Base-by-base conservation (phyloP, 345 rosid species). In the Noccaea caerulescens region DNA sequence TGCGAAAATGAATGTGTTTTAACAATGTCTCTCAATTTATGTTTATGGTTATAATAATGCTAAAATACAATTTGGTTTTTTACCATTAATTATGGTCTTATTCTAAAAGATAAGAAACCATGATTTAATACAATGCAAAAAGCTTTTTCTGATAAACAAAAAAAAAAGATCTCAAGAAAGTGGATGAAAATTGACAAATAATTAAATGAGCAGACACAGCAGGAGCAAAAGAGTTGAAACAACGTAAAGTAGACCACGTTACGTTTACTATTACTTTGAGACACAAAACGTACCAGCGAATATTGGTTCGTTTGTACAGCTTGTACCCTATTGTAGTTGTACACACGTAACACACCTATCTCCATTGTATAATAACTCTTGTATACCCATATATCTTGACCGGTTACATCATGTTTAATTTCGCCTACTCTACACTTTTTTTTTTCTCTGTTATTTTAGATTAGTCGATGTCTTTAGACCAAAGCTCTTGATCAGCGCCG, bases 221-320 rank as follows among this genome's bases (percentile, higher is more conserved):
- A 49, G 11, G 20, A 49, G 12, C 12, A 49, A 49, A 49, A 18
- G 30, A 49, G 53, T 49, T 49, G 33, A 50, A 50, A 50, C 55
- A 50, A 50, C 33, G 55, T 50, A 9, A 50, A 23, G 55, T 50
- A 6, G 55, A 23, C 33, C 55, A 50, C 55, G 55, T 50, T 50
- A 50, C 54, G 33, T 50, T 20, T 20, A 8, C 54, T 50, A 20
- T 50, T 46, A 50, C 32, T 50, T 20, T 20, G 54, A 50, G n/a
- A 50, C 32, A 18, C 32, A 20, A 20, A 9, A 20, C 32, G n/a
- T 50, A 20, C 54, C 54, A 50, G 30, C 54, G 54, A 50, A 20
- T 20, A 20, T 20, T 23, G 55, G 55, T 50, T 50, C 8, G 30
- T 27, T 3, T 50, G 25, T 30, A 45, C 8, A n/a, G n/a, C 10